Evolutionary conservation across 345 rosid genomes (phyloP), one percentile per base, ranked within the genome.

Genomic region (Linum tenue): DNA sequence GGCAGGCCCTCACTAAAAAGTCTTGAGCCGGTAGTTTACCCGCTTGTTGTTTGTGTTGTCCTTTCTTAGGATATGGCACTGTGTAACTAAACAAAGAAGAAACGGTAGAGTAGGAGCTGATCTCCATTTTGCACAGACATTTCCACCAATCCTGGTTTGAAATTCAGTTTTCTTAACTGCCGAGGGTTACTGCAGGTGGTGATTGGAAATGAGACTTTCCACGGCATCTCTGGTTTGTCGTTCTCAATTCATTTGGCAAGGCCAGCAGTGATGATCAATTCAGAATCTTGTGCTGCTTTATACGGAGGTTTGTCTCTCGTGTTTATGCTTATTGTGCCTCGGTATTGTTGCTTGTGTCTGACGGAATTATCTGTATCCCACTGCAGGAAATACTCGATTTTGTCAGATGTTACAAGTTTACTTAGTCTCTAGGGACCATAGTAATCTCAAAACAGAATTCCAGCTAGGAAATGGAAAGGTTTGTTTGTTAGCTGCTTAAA

Each of bases 391-490:
- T 63, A 39, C 63, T 5, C 82, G 80, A 70, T 82, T 42, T 70
- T 85, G 85, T 2, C 71, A 53, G 6, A 78, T 85, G 37, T 82
- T 94, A 58, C 70, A 86, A 76, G 62, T 79, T 0, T 94, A 80
- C 83, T 78, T 94, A 73, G 68, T 79, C 70, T 90, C 97, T 1
- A 84, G 92, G 75, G 99, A 94, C 56, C 77, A 75, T 69, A 77
- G 77, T 16, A 80, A 64, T 68, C 67, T 94, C 60, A 94, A 84
- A 68, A 78, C 88, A 1, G 96, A 88, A 76, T 88, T 94, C 68
- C 97, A 87, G 64, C 85, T 5, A 0, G 87, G 89, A 67, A 67
- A 83, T 53, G 90, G 92, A 37, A 84, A 88, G 97, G 99, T 90
- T 53, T 66, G 85, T 62, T 38, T 37, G 15, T 39, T 6, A 22